Base-by-base conservation (phyloP, 2,329 filamentous ascomycete species). In the Exophiala xenobiotica region DNA sequence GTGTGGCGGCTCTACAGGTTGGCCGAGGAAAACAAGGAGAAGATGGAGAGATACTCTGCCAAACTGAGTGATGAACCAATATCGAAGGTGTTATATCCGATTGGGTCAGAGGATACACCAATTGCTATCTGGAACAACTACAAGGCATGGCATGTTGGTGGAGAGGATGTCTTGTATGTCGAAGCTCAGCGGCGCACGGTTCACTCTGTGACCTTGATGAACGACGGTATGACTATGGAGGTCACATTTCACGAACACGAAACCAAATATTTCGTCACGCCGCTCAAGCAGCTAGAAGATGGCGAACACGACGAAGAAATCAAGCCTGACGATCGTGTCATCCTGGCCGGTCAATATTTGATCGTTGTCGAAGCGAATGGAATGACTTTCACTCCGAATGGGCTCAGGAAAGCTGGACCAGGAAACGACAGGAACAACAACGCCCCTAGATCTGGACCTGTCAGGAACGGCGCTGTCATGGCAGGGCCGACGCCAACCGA, bases 21-120 rank as follows among this genome's bases (percentile, higher is more conserved):
- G 6, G 60, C 60, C 1, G 58, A 65, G 26, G 38, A 45, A 6
- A 49, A 53, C 19, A 53, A 53, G 20, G 31, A 58, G 20, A 38
- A 41, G 12, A 52, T 63, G 19, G 40, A 51, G 14, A 39, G 54
- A 9, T 51, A 44, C 29, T 23, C 51, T 31, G 22, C 47, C 31
- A 27, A 56, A 45, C 37, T 58, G 43, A 27, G 31, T 9, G 57
- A 63, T 37, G 61, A 63, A 38, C 61, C 61, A 3, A 59, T 63
- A n/a, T 26, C 51, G 12, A 61, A 57, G 26, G 46, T 63, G 4
- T 37, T 63, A 12, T 57, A 60, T 39, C 57, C 56, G 1, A 48
- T 46, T n/a, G 52, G 55, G n/a, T 31, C 49, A 3, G 45, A 42
- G 11, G 49, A 26, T 3, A 40, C 27, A 8, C 42, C 27, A 12